Conservation (phyloP, 805 yeast genomes). For the Cyberlindnera americana region DNA sequence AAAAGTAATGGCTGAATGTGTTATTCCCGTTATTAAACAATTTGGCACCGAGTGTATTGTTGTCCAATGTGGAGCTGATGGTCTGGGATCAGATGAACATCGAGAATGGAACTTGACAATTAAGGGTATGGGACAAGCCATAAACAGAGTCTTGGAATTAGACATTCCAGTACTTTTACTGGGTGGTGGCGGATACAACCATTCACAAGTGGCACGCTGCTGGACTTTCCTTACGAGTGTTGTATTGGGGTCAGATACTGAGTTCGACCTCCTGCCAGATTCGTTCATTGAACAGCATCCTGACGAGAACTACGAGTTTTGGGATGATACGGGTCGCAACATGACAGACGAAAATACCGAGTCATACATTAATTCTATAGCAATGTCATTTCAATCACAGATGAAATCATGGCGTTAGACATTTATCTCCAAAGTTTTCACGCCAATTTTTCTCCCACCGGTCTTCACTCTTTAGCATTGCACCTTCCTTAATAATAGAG, state of each 20-base stretch:
- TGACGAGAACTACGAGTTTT: conserved; percentile 42
- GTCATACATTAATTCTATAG: conserved; percentile 27
- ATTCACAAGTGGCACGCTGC: conserved; percentile 55
- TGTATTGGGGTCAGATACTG: conserved; percentile 11
- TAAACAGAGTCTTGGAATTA: conserved; percentile 30
- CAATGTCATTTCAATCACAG: conserved; percentile 5
- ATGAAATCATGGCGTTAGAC: conserved; percentile 12
- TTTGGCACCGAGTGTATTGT: conserved; percentile 52
- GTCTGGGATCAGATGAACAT: conserved; percentile 59
- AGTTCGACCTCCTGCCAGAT: conserved; percentile 52
- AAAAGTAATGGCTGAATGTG: conserved; percentile 36
- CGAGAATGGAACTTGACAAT: conserved; percentile 69
- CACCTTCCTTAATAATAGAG: conserved; percentile 56
- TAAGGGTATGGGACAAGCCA: conserved; percentile 39
- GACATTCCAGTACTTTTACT: conserved; percentile 43
- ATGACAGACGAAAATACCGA: conserved; percentile 31
- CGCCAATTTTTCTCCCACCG: conserved; percentile 84
- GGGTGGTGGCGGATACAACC: conserved; percentile 81
- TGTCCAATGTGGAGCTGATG: conserved; percentile 73
- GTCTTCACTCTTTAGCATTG: conserved; percentile 58
- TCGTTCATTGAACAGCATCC: conserved; percentile 42
- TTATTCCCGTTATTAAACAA: conserved; percentile 38
- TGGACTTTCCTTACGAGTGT: conserved; percentile 41
- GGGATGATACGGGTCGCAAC: conserved; percentile 38
- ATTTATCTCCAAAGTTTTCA: conserved; percentile 20